These are phyloP conservation scores for Globisporangium mamillatum DNA, from an alignment of 352 stramenopile species.

Conservation along the genomic window DNA sequence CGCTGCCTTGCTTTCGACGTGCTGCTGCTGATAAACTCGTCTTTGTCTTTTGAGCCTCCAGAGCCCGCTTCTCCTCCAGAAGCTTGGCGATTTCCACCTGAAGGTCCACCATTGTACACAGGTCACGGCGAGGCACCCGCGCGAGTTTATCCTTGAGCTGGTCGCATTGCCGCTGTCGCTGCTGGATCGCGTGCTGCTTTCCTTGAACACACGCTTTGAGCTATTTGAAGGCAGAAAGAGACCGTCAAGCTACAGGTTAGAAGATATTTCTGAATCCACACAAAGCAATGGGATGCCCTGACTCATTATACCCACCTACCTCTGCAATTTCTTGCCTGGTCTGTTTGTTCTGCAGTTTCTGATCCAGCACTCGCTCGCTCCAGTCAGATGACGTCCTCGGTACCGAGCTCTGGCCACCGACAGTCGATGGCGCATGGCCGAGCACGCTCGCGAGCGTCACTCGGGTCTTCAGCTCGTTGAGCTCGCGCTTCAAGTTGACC, in stretches of 20 bases:
- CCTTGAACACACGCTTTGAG: slow-evolving; percentile 15
- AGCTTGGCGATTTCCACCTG: slow-evolving; percentile 51
- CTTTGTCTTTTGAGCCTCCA: slow-evolving; percentile 22
- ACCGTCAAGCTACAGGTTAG: neutral
- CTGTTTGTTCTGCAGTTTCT: slow-evolving; percentile 43
- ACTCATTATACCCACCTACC: slow-evolving; percentile 9
- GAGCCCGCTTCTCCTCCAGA: slow-evolving; percentile 38
- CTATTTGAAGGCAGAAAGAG: neutral
- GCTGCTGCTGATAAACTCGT: neutral
- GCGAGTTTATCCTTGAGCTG: slow-evolving; percentile 31
- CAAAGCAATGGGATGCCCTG: neutral
- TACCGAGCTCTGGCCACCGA: neutral
- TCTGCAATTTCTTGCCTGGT: slow-evolving; percentile 29
- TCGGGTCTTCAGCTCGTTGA: slow-evolving; percentile 51
- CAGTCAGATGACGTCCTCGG: slow-evolving; percentile 37
- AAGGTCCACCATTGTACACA: slow-evolving; percentile 47
- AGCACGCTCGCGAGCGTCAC: slow-evolving; percentile 38
- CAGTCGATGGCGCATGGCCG: neutral
- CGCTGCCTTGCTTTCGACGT: neutral
- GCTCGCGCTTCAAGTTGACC: slow-evolving; percentile 34
- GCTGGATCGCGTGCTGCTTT: slow-evolving; percentile 15
- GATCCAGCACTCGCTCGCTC: slow-evolving; percentile 38
- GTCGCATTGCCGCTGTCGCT: slow-evolving; percentile 28
- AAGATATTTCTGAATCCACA: neutral
- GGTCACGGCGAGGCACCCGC: slow-evolving; percentile 38